phyloP scores from a whole-genome alignment of 306 rosid genomes.

The Lotus japonicus region DNA sequence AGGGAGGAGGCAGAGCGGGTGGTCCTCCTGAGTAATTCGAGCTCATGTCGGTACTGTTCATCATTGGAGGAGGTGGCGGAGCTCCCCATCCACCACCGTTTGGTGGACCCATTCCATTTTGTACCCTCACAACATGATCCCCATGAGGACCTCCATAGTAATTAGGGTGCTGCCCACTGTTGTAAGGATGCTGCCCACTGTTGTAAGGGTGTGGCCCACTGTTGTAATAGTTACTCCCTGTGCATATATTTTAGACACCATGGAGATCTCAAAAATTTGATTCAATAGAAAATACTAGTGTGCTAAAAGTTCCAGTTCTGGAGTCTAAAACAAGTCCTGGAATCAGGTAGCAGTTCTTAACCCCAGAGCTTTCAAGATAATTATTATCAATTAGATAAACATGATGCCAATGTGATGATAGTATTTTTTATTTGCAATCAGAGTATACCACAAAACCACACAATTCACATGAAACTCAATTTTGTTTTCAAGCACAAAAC shows the following conservation, averaged over 20 bases:
- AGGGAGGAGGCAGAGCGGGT: slow-evolving; percentile 66
- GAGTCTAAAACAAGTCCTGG: neutral
- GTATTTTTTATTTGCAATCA: neutral
- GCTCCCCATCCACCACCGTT: slow-evolving; percentile 46
- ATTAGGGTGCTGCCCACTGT: slow-evolving; percentile 20
- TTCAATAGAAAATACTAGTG: neutral
- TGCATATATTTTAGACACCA: neutral
- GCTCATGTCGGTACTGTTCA: slow-evolving; percentile 47
- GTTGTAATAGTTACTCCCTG: slow-evolving; percentile 32
- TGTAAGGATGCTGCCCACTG: slow-evolving; percentile 27
- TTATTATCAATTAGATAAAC: neutral
- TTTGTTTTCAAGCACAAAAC: neutral
- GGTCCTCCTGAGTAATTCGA: slow-evolving; percentile 35
- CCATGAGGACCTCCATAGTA: slow-evolving; percentile 37
- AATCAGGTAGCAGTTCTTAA: neutral
- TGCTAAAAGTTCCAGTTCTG: neutral
- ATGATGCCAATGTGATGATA: too few species aligned
- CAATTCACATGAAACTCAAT: neutral
- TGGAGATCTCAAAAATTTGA: too few species aligned
- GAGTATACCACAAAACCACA: neutral
- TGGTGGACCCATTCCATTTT: slow-evolving; percentile 31
- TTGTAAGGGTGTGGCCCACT: slow-evolving; percentile 28
- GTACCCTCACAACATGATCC: slow-evolving; percentile 54
- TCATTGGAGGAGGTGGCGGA: slow-evolving; percentile 22
- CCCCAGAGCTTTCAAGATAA: neutral